Evolutionary conservation across 306 rosid species (phyloP), one percentile per base, ranked within the genome.

Genomic region (Herpetospermum pedunculosum): DNA sequence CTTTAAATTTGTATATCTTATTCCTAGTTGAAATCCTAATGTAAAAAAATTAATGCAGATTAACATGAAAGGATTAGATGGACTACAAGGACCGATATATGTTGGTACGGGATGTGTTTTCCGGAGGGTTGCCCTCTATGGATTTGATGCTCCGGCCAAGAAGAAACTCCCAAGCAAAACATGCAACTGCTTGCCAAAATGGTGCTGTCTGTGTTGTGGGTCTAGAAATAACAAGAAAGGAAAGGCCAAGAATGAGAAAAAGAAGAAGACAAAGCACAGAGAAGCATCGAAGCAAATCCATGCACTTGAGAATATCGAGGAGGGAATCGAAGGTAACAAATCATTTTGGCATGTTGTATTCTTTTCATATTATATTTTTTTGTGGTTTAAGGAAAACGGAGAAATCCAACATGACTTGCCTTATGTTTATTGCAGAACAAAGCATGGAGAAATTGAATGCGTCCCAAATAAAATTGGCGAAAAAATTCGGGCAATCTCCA

Each of bases 61-160:
- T 82, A 94, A 91, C 87, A 91, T 94, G 99, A 94, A 91, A 88
- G 99, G 96, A 30, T 82, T 94, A 75, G 97, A 94, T 73, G 99
- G 96, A 35, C 76, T 91, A 74, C 97, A 94, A 88, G 99, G 99
- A 73, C 99, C 97, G 53, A 91, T 94, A 76, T 94, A 94, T 75
- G 97, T 91, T 2, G 99, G 99, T 82, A 94, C 99, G 52, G 97
- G 97, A 75, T 94, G 99, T 75, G 96, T 91, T 80, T 94, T 94
- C 90, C 83, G 95, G 85, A 88, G 95, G 90, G 71, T 72, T 13
- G 99, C 97, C 0, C 95, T 94, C 13, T 94, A 94, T 76, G 99
- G 97, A 74, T 88, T 48, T 29, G 99, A 94, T 60, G 99, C 96
- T 18, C 99, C 99, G 53, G 32, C 77, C 76, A 88, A 87, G 84